phyloP scores from a whole-genome alignment of 2,329 filamentous ascomycete genomes.

The Lecanoromycetidae sp. region DNA sequence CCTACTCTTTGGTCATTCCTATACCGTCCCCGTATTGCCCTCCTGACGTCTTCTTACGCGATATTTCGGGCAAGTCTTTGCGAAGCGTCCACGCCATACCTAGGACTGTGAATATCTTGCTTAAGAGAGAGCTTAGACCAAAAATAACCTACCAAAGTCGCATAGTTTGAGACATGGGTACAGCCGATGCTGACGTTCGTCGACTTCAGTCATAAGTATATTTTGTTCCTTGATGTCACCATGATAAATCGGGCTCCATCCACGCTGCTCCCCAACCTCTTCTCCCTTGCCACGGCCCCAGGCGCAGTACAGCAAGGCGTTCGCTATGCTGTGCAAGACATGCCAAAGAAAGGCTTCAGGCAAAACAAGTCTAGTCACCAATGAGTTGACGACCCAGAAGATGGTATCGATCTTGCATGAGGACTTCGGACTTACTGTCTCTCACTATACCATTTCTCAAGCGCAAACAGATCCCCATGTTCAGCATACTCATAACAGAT shows the following conservation, averaged over 20 bases:
- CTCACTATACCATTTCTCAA: background rate
- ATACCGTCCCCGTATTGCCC: no score
- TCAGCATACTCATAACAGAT: conserved; percentile 12
- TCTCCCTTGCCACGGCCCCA: conserved; percentile 3
- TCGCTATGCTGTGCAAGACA: conserved; percentile 14
- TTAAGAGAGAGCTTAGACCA: no score
- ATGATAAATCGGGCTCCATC: conserved; percentile 28
- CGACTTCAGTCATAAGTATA: conserved; percentile 26
- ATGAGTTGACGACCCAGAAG: background rate
- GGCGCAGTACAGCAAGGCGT: conserved; percentile 13
- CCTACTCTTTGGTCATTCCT: no score
- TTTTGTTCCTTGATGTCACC: conserved; percentile 39
- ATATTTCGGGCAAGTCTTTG: background rate
- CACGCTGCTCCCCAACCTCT: background rate
- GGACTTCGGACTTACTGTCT: background rate
- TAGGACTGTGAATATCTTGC: background rate
- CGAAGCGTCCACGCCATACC: conserved; percentile 1
- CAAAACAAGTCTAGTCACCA: conserved; percentile 6
- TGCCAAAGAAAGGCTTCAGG: conserved; percentile 18
- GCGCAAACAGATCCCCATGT: conserved; percentile 3
- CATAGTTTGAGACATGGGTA: conserved; percentile 16
- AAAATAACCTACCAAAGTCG: conserved; percentile 10
- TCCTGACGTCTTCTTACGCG: no score
- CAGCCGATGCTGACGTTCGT: background rate
- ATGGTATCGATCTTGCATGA: background rate